A percentile compares a stretch with the other conserved stretches of the same genome.
These are phyloP conservation scores for Tripterygium wilfordii DNA, from an alignment of 177 flowering plant species.

Conservation along the genomic window DNA sequence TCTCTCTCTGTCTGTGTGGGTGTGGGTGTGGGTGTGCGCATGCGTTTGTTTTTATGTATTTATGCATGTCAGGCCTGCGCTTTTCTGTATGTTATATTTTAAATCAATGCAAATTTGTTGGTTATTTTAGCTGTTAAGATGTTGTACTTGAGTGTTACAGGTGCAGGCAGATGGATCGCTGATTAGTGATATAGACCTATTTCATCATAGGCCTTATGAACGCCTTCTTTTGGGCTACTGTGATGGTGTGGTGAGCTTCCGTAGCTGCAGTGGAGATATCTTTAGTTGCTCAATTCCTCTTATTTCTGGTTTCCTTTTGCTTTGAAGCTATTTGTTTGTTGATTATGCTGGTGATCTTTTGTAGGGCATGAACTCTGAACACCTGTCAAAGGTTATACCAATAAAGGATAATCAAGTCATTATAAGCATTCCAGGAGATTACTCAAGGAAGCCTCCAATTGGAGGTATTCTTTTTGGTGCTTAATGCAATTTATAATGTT, in stretches of 20 bases:
- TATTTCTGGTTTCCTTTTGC: not conserved
- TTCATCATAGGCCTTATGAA: conserved; percentile 95
- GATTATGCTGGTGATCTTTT: conserved; percentile 7
- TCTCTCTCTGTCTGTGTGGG: conserved; percentile 1
- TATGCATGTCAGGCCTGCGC: not conserved
- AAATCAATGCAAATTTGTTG: too few relatives aligned
- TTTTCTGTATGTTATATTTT: not conserved
- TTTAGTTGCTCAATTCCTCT: not conserved
- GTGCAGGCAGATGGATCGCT: conserved; percentile 76
- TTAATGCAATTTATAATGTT: too few relatives aligned
- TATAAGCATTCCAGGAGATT: conserved; percentile 90
- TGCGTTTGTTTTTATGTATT: not conserved
- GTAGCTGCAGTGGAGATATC: not conserved
- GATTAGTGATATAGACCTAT: conserved; percentile 77
- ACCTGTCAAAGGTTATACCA: conserved; percentile 10
- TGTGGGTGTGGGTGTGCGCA: not conserved
- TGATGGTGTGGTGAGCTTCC: conserved; percentile 40
- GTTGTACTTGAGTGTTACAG: conserved; percentile 26
- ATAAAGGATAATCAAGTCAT: conserved; percentile 50
- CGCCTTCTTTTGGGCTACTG: conserved; percentile 76
- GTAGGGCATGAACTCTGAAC: conserved; percentile 31
- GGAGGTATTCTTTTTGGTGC: conserved; percentile 54
- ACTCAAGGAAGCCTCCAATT: conserved; percentile 93
- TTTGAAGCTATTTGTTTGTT: not conserved
- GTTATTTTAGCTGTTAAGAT: too few relatives aligned